Evolutionary conservation across 1,284 basidiomycete genomes (phyloP), one percentile per base, ranked within the genome.

Genomic region (Agroathelia rolfsii): DNA sequence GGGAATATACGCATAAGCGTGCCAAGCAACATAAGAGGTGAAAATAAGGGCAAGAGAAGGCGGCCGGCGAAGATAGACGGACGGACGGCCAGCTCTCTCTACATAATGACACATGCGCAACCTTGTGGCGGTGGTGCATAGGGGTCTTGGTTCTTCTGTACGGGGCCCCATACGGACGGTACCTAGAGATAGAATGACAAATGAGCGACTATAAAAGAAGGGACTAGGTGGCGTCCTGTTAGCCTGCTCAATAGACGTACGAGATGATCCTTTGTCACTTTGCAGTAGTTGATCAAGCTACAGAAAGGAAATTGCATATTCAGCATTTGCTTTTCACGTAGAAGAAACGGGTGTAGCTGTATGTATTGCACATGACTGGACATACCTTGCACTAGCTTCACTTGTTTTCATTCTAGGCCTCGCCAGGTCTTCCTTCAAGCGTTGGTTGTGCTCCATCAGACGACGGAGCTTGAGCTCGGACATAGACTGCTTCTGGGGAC

Each of bases 381-480:
- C 81, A 48, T 50, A 94, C 90, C 77, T 86, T 37, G 82, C 71
- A 51, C 80, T 85, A 24, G 93, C 93, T 59, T 95, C 90, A 50
- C 86, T 90, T 28, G 96, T 86, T 40, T 81, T 71, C 42, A 93
- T 75, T 44, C 93, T 68, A 15, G 89, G 89, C 43, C 93, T 63
- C 31, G 81, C 77, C 40, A 96, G 62, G 54, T 97, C 93, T 59
- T 96, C 93, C 49, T 78, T 66, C 46, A 97, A 60, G 39, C 93
- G 71, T 53, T 84, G 78, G 53, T 96, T 97, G 61, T 96, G 90
- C 64, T 97, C 93, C 40, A 80, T 77, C 45, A 97, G 65, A 36
- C 93, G 69, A 30, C 93, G 76, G 43, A 96, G 79, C 72, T 94
- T 95, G 52, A 97, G 78, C 72, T 96, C 93, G 34, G 85, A 86